Conservation (phyloP, 2,329 filamentous ascomycete genomes). For the Dothideomycetes sp. region DNA sequence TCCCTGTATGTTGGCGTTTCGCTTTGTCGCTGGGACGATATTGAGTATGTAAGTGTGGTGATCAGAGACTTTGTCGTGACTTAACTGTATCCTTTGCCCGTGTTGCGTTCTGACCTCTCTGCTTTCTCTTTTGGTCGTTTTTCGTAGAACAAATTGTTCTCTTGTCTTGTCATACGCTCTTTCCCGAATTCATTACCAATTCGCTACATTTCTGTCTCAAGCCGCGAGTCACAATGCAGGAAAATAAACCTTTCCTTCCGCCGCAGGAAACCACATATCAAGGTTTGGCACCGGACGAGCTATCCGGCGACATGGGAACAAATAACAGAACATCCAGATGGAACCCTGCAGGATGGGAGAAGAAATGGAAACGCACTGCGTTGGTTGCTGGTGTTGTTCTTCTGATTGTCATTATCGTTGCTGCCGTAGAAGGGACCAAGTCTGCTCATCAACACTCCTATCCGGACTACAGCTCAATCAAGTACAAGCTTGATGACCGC, state of each 20-base stretch:
- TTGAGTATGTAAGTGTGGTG: conserved; percentile 5
- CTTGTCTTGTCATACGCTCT: background rate
- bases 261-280: conserved; percentile 3
- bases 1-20: conserved; percentile 2
- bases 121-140: background rate
- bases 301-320: background rate
- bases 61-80: conserved; percentile 3
- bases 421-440: conserved; percentile 21
- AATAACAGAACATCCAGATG: conserved; percentile 17
- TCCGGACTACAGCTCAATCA: conserved; percentile 22
- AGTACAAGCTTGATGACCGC: conserved; percentile 21
- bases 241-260: conserved; percentile 6
- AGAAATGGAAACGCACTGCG: conserved; percentile 16
- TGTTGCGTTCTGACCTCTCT: background rate
- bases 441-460: conserved; percentile 15
- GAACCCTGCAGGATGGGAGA: conserved; percentile 21
- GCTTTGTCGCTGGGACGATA: conserved; percentile 5
- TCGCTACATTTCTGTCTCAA: background rate
- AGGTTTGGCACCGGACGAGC: background rate
- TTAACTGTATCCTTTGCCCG: conserved; percentile 4
- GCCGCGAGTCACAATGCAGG: background rate
- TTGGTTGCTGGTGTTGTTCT: conserved; percentile 16
- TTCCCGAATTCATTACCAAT: background rate
- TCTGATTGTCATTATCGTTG: conserved; percentile 21
- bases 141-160: background rate